Base-by-base conservation (phyloP, 768 basidiomycete genomes). In the Collybia mongolica region DNA sequence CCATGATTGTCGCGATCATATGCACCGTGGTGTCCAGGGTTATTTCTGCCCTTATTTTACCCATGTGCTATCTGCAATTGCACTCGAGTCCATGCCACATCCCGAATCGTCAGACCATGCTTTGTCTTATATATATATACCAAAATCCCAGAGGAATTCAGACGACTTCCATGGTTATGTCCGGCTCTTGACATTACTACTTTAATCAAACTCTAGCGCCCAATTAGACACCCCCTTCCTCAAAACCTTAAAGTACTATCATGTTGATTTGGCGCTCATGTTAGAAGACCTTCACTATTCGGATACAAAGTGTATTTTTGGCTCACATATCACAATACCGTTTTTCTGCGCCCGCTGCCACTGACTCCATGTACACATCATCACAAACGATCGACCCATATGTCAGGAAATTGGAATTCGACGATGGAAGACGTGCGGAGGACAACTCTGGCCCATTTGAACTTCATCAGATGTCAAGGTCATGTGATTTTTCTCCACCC, bases 401-500 rank as follows among this genome's bases (percentile, higher is more conserved):
- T 39, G n/a, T 32, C 32, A 9, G 32, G 32, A 32, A 32, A 32
- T 52, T 39, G 44, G 44, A 54, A 52, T 23, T 44, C 28, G 35
- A 42, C 40, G 23, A 18, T 53, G 39, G 44, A 49, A 54, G 44
- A 24, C 26, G 22, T 29, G 48, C 22, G 42, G 54, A 44, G 41
- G 44, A 15, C 7, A 5, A 45, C 17, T 26, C 5, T 32, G 32
- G 32, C 32, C 32, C 32, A 32, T 23, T 36, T 22, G 28, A 22
- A 39, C 38, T 26, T 45, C 35, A 54, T 55, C 54, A 56, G 46
- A 52, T 54, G 52, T 48, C 55, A 55, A 35, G 48, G 52, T 59
- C 58, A 59, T 59, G 60, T 61, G 60, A 59, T 47, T 35, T 32
- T 28, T 32, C 44, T 28, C 52, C 28, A 57, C 52, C 53, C 55